phyloP scores from a whole-genome alignment of 371 early-diverging fungal species.

The Cokeromyces recurvatus region DNA sequence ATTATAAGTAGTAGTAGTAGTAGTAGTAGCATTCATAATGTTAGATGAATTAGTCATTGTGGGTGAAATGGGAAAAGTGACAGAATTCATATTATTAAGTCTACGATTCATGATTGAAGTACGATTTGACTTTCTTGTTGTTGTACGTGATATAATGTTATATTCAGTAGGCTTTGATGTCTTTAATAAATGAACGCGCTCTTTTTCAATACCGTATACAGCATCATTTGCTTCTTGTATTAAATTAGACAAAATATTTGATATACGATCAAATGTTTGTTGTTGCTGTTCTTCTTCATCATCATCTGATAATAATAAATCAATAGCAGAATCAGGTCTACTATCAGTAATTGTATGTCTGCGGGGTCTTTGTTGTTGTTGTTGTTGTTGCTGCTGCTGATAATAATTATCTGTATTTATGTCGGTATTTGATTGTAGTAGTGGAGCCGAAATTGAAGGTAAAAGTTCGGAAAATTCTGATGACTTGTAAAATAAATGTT shows the following conservation, averaged over 20 bases:
- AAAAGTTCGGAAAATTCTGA: too few species aligned
- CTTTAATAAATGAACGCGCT: slow-evolving; percentile 21
- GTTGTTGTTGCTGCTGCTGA: too few species aligned
- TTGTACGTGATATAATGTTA: too few species aligned
- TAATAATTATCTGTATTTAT: too few species aligned
- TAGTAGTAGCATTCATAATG: neutral
- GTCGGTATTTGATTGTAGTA: too few species aligned
- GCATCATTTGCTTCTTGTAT: slow-evolving; percentile 47
- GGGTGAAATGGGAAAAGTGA: neutral
- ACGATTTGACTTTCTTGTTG: too few species aligned
- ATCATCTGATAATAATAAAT: slow-evolving; percentile 19
- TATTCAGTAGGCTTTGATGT: too few species aligned
- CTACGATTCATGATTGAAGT: too few species aligned
- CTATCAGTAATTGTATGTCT: slow-evolving; percentile 38
- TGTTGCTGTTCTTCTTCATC: slow-evolving; percentile 23
- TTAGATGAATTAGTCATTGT: slow-evolving; percentile 8
- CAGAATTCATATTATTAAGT: neutral
- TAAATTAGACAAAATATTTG: slow-evolving; percentile 31
- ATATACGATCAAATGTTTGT: slow-evolving; percentile 38
- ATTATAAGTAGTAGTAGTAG: too few species aligned
- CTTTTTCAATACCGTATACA: slow-evolving; percentile 30
- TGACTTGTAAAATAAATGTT: too few species aligned
- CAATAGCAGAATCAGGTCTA: slow-evolving; percentile 37
- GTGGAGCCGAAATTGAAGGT: too few species aligned
- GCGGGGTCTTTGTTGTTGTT: too few species aligned